A percentile compares a stretch with the other conserved stretches of the same genome.
Conservation (phyloP, 768 basidiomycete genomes). For the Boletus eberwhitei region DNA sequence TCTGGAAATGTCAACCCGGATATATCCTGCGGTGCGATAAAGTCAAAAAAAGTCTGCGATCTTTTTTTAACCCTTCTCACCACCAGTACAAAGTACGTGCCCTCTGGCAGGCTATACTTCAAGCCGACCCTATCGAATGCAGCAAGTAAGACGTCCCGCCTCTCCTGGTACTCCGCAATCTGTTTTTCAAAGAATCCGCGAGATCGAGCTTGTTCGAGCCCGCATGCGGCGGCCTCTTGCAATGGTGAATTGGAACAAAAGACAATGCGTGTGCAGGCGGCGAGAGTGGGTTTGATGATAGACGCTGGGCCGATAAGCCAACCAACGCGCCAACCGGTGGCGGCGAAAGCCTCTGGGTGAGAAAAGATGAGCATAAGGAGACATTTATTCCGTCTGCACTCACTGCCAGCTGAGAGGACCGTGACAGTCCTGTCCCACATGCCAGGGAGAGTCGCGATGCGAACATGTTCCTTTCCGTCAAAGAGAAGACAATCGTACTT, state of each 20-base stretch:
- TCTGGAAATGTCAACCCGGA: constrained; percentile 77
- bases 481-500: constrained; percentile 94
- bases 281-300: constrained; percentile 82
- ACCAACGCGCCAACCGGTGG: constrained; percentile 96
- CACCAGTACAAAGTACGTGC: constrained; percentile 86
- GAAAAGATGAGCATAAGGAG: background rate
- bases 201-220: constrained; percentile 74
- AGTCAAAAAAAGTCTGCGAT: background rate
- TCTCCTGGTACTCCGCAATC: constrained; percentile 70
- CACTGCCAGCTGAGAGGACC: constrained; percentile 93
- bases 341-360: constrained; percentile 82
- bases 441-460: constrained; percentile 90
- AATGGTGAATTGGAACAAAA: constrained; percentile 94
- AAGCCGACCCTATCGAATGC: constrained; percentile 83
- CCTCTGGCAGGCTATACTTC: constrained; percentile 85
- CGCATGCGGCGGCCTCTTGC: constrained; percentile 91
- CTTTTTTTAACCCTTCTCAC: constrained; percentile 40
- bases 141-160: constrained; percentile 68
- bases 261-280: constrained; percentile 89
- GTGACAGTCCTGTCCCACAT: constrained; percentile 99
- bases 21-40: constrained; percentile 53
- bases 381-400: constrained; percentile 24
- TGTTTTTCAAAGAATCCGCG: constrained; percentile 79
- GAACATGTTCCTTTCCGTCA: constrained; percentile 83
- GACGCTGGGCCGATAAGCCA: constrained; percentile 89